A percentile compares a stretch with the other conserved stretches of the same genome.
Conservation (phyloP, 139 green algal genomes). For the Diplosphaera chodatii region DNA sequence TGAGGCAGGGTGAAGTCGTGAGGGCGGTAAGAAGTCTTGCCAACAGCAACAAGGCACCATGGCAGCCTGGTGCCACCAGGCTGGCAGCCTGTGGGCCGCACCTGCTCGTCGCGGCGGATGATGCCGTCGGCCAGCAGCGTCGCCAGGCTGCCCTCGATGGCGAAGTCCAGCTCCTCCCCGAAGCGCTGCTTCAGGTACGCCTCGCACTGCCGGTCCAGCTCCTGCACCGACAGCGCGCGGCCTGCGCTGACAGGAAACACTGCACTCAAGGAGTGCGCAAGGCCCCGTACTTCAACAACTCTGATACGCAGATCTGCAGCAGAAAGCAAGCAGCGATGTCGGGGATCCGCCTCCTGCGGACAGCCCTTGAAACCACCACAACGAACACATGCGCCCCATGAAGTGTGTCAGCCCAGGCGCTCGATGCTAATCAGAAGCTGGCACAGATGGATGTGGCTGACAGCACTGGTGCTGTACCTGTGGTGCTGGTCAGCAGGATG, state of each 20-base stretch:
- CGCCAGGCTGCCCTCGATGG: constrained; percentile 37
- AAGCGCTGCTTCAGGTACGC: constrained; percentile 32
- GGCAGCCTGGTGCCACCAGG: not conserved
- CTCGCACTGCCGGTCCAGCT: constrained; percentile 42
- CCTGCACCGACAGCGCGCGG: constrained; percentile 1
- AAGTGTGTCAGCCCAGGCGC: constrained; percentile 9
- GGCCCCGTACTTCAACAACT: too few relatives aligned
- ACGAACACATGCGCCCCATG: not conserved
- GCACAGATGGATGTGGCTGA: not conserved
- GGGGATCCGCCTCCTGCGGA: too few relatives aligned
- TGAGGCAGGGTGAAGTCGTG: too few relatives aligned
- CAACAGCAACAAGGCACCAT: not conserved
- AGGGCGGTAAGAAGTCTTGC: too few relatives aligned
- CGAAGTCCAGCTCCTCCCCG: constrained; percentile 48
- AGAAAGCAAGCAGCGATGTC: too few relatives aligned
- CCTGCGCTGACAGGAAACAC: not conserved
- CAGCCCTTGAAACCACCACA: too few relatives aligned
- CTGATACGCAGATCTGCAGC: too few relatives aligned
- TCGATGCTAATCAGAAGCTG: not conserved
- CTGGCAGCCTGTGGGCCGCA: not conserved
- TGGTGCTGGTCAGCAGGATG: constrained; percentile 29
- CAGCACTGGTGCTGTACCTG: not conserved
- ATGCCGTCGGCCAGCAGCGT: constrained; percentile 39
- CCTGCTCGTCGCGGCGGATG: constrained; percentile 13
- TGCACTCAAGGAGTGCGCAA: too few relatives aligned